Conservation (phyloP, 257 asterid genomes). For the Handroanthus guayacan region DNA sequence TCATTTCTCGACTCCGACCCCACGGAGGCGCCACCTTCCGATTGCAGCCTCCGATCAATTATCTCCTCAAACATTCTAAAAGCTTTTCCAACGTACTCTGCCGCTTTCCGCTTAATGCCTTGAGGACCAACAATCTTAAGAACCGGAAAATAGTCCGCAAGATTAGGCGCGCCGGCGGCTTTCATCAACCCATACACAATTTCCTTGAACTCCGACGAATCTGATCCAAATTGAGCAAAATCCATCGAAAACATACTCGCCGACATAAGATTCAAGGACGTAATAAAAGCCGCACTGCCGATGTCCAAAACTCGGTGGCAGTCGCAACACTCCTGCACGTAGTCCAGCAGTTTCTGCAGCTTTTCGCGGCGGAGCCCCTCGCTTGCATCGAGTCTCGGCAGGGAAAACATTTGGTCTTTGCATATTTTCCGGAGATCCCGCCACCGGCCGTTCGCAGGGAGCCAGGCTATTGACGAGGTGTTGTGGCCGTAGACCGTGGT, state of each 20-base stretch:
- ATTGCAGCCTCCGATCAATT: conserved; percentile 34
- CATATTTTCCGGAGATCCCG: conserved; percentile 39
- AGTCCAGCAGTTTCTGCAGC: conserved; percentile 33
- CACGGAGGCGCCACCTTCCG: background rate
- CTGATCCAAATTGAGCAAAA: conserved; percentile 28
- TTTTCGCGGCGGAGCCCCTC: conserved; percentile 43
- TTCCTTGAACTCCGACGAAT: conserved; percentile 40
- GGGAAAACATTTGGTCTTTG: conserved; percentile 41
- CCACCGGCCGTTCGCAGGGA: conserved; percentile 36
- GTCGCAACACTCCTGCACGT: conserved; percentile 32
- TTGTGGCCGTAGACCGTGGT: conserved; percentile 23
- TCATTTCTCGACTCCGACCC: conserved; percentile 25
- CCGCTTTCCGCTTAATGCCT: conserved; percentile 26
- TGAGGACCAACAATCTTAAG: conserved; percentile 37
- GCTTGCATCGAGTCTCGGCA: conserved; percentile 38
- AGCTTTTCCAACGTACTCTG: background rate
- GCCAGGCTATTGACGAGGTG: conserved; percentile 32
- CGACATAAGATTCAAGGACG: conserved; percentile 44
- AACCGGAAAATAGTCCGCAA: conserved; percentile 27
- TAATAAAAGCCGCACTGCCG: conserved; percentile 39
- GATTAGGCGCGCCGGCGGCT: conserved; percentile 19
- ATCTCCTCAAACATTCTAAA: conserved; percentile 30
- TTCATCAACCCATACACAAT: conserved; percentile 31
- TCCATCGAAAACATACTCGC: conserved; percentile 35
- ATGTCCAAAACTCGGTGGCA: conserved; percentile 30